A percentile compares a stretch with the other conserved stretches of the same genome.
Evolutionary conservation across 2,329 filamentous ascomycete genomes (phyloP).

Genomic region (Capronia coronata): DNA sequence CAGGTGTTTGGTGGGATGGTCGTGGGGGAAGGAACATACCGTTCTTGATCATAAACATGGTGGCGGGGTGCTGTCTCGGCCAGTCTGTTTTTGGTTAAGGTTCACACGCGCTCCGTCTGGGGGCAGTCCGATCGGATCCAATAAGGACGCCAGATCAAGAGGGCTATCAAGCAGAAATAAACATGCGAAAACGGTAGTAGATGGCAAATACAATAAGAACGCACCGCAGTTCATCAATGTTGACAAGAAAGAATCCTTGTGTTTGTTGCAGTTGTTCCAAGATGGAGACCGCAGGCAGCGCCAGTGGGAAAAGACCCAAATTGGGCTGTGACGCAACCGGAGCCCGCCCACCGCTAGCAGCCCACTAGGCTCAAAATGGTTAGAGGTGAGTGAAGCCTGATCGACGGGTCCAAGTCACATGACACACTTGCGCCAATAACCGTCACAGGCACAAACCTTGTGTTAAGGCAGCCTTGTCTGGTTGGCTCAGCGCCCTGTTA

Average conservation of each 20-base stretch:
- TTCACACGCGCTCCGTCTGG: neutral
- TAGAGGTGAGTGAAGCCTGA: neutral
- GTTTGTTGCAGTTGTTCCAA: neutral
- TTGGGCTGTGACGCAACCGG: constrained; percentile 15
- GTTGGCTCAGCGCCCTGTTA: too few species aligned
- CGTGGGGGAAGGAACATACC: constrained; percentile 37
- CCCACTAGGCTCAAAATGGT: neutral
- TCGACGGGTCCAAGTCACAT: neutral
- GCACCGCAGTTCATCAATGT: neutral
- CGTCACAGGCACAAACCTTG: too few species aligned
- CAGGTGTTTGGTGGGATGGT: constrained; percentile 1
- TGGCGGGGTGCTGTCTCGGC: constrained; percentile 19
- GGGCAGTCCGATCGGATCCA: neutral
- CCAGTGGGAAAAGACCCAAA: neutral
- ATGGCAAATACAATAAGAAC: neutral
- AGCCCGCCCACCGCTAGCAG: neutral
- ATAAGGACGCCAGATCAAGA: neutral
- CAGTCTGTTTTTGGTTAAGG: neutral
- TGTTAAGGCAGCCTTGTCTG: too few species aligned
- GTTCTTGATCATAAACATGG: constrained; percentile 54
- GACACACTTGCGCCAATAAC: neutral
- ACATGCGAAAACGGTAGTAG: neutral
- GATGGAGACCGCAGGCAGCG: constrained; percentile 5
- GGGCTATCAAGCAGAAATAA: neutral
- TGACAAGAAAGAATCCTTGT: constrained; percentile 1